These are phyloP conservation scores for Cryphonectria nitschkei DNA, from an alignment of 2,329 filamentous ascomycete genomes.

Conservation along the genomic window DNA sequence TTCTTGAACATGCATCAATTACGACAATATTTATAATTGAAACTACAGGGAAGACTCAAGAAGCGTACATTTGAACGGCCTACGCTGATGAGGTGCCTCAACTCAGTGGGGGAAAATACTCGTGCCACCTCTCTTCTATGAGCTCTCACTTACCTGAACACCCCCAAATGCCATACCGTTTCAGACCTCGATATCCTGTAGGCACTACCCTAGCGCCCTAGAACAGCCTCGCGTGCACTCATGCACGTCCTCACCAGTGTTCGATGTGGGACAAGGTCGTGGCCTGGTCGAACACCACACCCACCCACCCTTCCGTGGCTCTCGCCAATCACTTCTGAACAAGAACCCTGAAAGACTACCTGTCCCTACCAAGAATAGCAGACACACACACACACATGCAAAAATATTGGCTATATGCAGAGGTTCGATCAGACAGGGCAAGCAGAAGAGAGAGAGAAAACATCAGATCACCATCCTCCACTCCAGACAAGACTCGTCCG, in stretches of 20 bases:
- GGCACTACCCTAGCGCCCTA: background rate
- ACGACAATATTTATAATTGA: background rate
- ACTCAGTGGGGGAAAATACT: background rate
- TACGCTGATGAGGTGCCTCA: background rate
- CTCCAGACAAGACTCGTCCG: background rate
- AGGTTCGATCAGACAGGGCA: background rate
- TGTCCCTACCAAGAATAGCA: background rate
- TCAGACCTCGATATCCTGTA: background rate
- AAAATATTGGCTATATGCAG: background rate
- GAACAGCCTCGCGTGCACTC: background rate
- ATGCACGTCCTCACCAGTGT: background rate
- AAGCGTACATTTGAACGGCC: too few species aligned
- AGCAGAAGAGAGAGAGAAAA: background rate
- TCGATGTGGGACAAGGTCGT: slow-evolving; percentile 6
- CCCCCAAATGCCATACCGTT: background rate
- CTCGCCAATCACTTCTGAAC: too few species aligned
- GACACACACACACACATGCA: background rate
- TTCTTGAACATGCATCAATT: background rate
- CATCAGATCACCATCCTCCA: background rate
- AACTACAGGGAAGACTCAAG: background rate
- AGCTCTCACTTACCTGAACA: background rate
- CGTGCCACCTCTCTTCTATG: background rate
- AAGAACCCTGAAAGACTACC: background rate
- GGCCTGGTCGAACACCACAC: background rate
- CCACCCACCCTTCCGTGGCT: too few species aligned